A percentile compares a stretch with the other conserved stretches of the same genome.
Evolutionary conservation across 805 yeast species (phyloP).

Genomic region (Wickerhamiella cacticola): DNA sequence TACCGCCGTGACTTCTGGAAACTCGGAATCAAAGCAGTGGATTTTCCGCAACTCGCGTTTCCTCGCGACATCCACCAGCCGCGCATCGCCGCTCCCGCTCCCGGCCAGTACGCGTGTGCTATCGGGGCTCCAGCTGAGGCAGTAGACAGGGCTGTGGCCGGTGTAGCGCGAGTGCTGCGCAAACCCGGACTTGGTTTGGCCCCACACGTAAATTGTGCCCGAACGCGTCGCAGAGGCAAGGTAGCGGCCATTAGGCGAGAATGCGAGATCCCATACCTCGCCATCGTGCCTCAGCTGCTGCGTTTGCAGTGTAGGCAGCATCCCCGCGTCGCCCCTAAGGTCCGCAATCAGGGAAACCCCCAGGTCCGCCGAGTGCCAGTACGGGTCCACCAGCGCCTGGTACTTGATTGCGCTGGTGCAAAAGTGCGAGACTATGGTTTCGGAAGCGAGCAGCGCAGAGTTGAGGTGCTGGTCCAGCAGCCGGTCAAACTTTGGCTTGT

Average conservation of each 20-base stretch:
- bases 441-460: background rate
- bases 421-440: background rate
- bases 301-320: background rate
- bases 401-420: background rate
- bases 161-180: conserved; percentile 11
- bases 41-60: background rate
- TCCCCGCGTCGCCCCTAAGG: background rate
- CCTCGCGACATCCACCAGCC: conserved; percentile 33
- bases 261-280: conserved; percentile 77
- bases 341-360: background rate
- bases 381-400: background rate
- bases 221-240: conserved; percentile 44
- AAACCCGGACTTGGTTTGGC: background rate
- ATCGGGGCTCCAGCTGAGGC: conserved; percentile 66
- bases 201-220: conserved; percentile 15
- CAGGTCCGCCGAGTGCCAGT: background rate
- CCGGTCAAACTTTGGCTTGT: background rate
- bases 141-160: conserved; percentile 33
- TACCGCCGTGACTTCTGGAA: conserved; percentile 37
- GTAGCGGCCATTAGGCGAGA: conserved; percentile 63
- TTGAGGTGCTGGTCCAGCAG: background rate
- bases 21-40: conserved; percentile 18
- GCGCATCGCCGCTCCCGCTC: conserved; percentile 56
- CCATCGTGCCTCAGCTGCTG: conserved; percentile 26
- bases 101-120: conserved; percentile 57